Percentiles rank a stretch among this genome's conserved stretches.
Conservation (phyloP, 2,329 filamentous ascomycete genomes). For the Byssochlamys sp. region DNA sequence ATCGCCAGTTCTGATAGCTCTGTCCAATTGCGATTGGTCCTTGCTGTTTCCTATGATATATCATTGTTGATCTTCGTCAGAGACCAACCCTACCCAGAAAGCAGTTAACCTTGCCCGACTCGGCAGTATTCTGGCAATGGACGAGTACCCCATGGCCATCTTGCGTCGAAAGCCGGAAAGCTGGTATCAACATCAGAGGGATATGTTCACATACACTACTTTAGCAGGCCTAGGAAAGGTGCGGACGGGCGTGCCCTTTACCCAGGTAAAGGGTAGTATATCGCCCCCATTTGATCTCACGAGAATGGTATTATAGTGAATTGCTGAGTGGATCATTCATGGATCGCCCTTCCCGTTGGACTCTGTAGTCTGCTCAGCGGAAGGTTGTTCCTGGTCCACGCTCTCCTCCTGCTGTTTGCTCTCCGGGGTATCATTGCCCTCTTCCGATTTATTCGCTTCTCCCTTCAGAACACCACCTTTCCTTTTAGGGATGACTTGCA, state of each 20-base stretch:
- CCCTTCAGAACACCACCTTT: conserved; percentile 66
- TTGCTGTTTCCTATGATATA: not conserved
- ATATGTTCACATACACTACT: no score
- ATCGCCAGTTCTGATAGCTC: not conserved
- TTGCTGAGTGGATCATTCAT: not conserved
- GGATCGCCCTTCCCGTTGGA: not conserved
- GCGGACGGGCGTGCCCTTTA: no score
- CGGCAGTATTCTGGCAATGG: no score
- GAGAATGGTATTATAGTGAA: not conserved
- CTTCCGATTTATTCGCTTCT: conserved; percentile 3
- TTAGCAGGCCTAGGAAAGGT: no score
- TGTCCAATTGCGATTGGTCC: not conserved
- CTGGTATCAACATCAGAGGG: no score
- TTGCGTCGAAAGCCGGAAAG: no score
- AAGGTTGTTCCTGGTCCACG: not conserved
- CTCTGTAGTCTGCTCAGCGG: not conserved
- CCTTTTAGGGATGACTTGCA: conserved; percentile 76
- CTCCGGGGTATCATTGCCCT: conserved; percentile 2
- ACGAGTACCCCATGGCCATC: no score
- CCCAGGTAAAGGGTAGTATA: no score
- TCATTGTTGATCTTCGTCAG: not conserved
- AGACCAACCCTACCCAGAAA: no score
- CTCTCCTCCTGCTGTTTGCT: not conserved
- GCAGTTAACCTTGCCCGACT: no score
- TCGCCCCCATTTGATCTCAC: not conserved